Evolutionary conservation across 768 basidiomycete genomes (phyloP).

Genomic region (Trametes villosa): DNA sequence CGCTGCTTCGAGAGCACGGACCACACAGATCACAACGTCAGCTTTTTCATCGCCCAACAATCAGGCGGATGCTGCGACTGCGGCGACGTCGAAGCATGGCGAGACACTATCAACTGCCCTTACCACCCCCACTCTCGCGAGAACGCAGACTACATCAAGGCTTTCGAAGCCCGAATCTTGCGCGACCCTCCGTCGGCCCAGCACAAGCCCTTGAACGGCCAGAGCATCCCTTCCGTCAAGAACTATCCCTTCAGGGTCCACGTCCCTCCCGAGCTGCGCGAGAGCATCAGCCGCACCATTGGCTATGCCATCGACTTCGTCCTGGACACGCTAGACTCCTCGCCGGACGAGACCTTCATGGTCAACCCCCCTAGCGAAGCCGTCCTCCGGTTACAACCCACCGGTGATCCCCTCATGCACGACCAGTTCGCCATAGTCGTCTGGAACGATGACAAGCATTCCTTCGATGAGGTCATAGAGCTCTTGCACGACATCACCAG

Average conservation of each 20-base stretch:
- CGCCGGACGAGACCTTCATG: slow-evolving; percentile 76
- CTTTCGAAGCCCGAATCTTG: slow-evolving; percentile 30
- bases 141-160: slow-evolving; percentile 35
- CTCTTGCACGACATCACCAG: slow-evolving; percentile 62
- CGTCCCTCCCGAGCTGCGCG: slow-evolving; percentile 67
- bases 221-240: slow-evolving; percentile 61
- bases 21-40: slow-evolving; percentile 87
- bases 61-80: slow-evolving; percentile 96
- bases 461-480: slow-evolving; percentile 83
- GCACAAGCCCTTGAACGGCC: slow-evolving; percentile 45
- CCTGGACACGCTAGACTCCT: slow-evolving; percentile 80
- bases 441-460: slow-evolving; percentile 99
- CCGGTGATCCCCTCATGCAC: slow-evolving; percentile 77
- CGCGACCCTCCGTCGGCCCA: slow-evolving; percentile 38
- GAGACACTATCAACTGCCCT: slow-evolving; percentile 64
- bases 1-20: slow-evolving; percentile 89
- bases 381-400: slow-evolving; percentile 72
- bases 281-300: slow-evolving; percentile 75
- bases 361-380: slow-evolving; percentile 58
- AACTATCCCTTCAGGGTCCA: slow-evolving; percentile 60
- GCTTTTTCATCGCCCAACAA: slow-evolving; percentile 91
- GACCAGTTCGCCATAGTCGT: slow-evolving; percentile 83
- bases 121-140: slow-evolving; percentile 65
- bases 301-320: slow-evolving; percentile 82
- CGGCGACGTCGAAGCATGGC: slow-evolving; percentile 91